A percentile compares a stretch with the other conserved stretches of the same genome.
Conservation (phyloP, 2,329 filamentous ascomycete genomes). For the Sphaceloma murrayae region DNA sequence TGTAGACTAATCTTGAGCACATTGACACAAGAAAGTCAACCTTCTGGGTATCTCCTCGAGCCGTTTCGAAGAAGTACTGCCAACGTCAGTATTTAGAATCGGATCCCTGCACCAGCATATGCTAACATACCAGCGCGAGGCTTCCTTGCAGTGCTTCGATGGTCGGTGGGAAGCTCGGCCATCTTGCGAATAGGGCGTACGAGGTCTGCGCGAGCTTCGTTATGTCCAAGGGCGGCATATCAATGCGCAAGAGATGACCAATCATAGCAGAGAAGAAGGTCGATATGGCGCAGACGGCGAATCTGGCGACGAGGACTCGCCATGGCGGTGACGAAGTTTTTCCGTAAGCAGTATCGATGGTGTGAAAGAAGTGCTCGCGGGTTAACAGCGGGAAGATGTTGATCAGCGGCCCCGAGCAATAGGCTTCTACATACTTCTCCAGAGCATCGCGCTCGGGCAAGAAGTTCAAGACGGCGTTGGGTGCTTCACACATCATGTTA, state of each 20-base stretch:
- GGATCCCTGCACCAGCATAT: too few relatives aligned
- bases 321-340: background rate
- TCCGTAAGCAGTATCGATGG: background rate
- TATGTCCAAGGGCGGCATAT: background rate
- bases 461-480: background rate
- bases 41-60: constrained; percentile 5
- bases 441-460: background rate
- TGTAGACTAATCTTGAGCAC: constrained; percentile 2
- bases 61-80: constrained; percentile 11
- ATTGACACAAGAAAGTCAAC: constrained; percentile 2
- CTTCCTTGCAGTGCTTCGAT: background rate
- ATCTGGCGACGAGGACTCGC: background rate
- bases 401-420: background rate
- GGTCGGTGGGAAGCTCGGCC: background rate
- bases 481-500: background rate
- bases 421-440: background rate
- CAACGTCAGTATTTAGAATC: background rate
- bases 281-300: background rate
- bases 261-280: constrained; percentile 6
- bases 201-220: background rate
- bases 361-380: background rate
- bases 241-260: background rate
- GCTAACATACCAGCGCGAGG: background rate
- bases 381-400: background rate
- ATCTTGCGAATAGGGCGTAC: background rate